Base-by-base conservation (phyloP, 2,329 filamentous ascomycete species). In the Pseudocercospora ulei region DNA sequence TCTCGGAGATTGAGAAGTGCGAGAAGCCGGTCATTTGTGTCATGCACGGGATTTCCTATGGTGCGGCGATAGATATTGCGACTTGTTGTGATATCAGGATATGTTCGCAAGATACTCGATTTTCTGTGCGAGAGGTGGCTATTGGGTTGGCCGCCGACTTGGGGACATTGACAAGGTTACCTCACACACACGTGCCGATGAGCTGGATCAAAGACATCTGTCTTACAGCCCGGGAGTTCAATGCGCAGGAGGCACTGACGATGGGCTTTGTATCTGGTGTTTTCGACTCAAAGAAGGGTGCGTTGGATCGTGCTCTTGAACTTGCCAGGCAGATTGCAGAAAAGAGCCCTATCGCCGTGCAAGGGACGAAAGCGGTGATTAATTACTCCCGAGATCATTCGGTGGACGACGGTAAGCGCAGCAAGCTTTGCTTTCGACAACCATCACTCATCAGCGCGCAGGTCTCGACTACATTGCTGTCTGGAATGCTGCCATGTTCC, bases 321-420 rank as follows among this genome's bases (percentile, higher is more conserved):
- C 56, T 82, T 54, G 84, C 81, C 0, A 63, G 56, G 7, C 53
- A 77, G 53, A 74, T 95, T 43, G 80, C 82, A 19, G 66, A 61
- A n/a, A 95, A 95, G 71, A 90, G 82, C 56, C 88, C 88, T 0
- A 77, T 96, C 13, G 86, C 85, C 1, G 82, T 88, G 48, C 76
- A 85, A 65, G 80, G 83, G 5, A 93, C 86, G 3, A 93, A 93
- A 66, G 82, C 88, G 64, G 64, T 93, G 47, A 60, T 94, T 56
- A 86, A 90, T 61, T 84, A 80, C 57, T 81, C 79, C 18, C 72
- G 83, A 53, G 86, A 93, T 60, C 76, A 85, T 58, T 69, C 71
- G 1, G 75, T 92, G 16, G 75, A 73, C 30, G 84, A 93, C 52
- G 50, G 50, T 50, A 24, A 38, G 48, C 41, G 72, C 78, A 1